phyloP scores from a whole-genome alignment of 495 filamentous ascomycete genomes.

The Neurospora discreta region DNA sequence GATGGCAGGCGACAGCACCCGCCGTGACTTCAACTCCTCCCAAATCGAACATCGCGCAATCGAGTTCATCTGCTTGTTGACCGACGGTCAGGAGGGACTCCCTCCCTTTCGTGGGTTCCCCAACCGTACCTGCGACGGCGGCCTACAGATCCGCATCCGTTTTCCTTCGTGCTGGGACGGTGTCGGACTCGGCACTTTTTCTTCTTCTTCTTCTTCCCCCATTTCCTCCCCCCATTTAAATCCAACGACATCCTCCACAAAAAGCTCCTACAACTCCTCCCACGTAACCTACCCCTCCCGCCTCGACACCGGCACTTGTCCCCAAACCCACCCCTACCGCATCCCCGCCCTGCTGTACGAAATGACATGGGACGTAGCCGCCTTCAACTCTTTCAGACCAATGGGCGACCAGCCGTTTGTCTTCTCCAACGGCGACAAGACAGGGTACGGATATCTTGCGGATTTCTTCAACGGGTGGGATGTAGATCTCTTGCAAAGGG shows the following conservation, averaged over 20 bases:
- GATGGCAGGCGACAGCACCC: slow-evolving; percentile 47
- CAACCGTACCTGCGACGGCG: slow-evolving; percentile 44
- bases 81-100: slow-evolving; percentile 13
- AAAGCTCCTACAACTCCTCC: slow-evolving; percentile 35
- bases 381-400: slow-evolving; percentile 29
- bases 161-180: slow-evolving; percentile 78
- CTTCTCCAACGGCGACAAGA: slow-evolving; percentile 32
- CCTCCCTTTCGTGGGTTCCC: slow-evolving; percentile 21
- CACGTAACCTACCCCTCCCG: slow-evolving; percentile 47
- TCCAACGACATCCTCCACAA: slow-evolving; percentile 5
- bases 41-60: slow-evolving; percentile 32
- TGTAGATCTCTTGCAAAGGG: slow-evolving; percentile 35
- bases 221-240: no score
- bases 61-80: slow-evolving; percentile 28
- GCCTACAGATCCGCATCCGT: slow-evolving; percentile 58
- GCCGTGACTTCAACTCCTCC: slow-evolving; percentile 28
- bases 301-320: slow-evolving; percentile 38
- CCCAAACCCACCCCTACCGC: slow-evolving; percentile 43
- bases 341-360: slow-evolving; percentile 53
- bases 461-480: slow-evolving; percentile 64
- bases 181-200: slow-evolving; percentile 32
- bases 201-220: not conserved
- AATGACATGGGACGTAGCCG: slow-evolving; percentile 45
- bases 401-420: slow-evolving; percentile 43
- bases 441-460: slow-evolving; percentile 40